phyloP scores from a whole-genome alignment of 2,329 filamentous ascomycete species.

The Zasmidium citrigriseum region DNA sequence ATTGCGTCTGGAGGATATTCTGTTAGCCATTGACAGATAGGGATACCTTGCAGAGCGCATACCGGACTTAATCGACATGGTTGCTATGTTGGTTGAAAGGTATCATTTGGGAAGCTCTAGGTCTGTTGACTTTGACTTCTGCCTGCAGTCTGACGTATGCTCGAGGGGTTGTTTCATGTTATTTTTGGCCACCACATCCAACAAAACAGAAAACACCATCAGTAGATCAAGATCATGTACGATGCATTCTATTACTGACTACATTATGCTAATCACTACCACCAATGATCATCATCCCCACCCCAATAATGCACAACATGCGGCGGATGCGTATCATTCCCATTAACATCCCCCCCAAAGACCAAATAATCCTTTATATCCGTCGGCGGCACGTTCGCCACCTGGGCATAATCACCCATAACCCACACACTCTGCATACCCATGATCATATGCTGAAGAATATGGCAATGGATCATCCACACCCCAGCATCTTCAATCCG shows the following conservation, averaged over 20 bases:
- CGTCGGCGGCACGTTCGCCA: constrained; percentile 34
- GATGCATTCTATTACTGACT: not conserved
- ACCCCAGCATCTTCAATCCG: constrained; percentile 53
- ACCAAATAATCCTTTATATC: constrained; percentile 47
- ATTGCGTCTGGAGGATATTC: constrained; percentile 59
- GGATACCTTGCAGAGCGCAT: not conserved
- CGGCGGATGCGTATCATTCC: constrained; percentile 31
- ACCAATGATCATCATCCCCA: not conserved
- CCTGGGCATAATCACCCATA: constrained; percentile 46
- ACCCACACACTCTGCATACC: constrained; percentile 52
- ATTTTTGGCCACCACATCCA: not conserved
- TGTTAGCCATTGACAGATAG: not conserved
- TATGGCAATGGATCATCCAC: constrained; percentile 66
- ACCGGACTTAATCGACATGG: constrained; percentile 29
- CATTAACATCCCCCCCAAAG: constrained; percentile 48
- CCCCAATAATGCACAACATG: constrained; percentile 21
- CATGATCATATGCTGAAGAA: constrained; percentile 61
- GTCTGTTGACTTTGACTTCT: not conserved
- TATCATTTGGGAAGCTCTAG: not conserved
- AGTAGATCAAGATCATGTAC: not conserved
- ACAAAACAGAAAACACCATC: not conserved
- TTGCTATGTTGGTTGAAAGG: constrained; percentile 2
- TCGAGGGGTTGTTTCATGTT: not conserved
- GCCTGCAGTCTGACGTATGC: no score
- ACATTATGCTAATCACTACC: not conserved